A percentile compares a stretch with the other conserved stretches of the same genome.
These are phyloP conservation scores for Fomitiporia mediterranea DNA, from an alignment of 1,284 basidiomycete species.

Conservation along the genomic window DNA sequence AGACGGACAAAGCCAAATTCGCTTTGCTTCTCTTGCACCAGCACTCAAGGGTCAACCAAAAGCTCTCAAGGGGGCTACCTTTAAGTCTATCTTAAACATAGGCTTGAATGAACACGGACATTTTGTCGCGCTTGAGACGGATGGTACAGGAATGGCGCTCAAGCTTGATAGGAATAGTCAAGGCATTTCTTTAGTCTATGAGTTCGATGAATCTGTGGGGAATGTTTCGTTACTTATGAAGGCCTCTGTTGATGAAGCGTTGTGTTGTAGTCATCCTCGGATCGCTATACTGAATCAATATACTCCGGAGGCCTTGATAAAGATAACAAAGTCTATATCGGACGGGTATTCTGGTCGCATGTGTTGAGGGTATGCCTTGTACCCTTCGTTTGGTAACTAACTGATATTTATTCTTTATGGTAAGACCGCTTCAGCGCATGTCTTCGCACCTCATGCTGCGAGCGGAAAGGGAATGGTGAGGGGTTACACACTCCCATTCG, in stretches of 20 bases:
- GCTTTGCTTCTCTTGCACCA: slow-evolving; percentile 49
- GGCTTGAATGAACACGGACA: slow-evolving; percentile 44
- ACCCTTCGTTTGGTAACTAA: slow-evolving; percentile 21
- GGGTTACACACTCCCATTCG: slow-evolving; percentile 68
- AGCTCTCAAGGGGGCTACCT: slow-evolving; percentile 39
- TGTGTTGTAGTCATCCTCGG: slow-evolving; percentile 34
- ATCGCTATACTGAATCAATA: slow-evolving; percentile 41
- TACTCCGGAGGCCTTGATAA: slow-evolving; percentile 61
- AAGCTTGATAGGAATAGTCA: slow-evolving; percentile 39
- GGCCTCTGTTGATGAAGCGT: background rate
- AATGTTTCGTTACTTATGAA: slow-evolving; percentile 9
- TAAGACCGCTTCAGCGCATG: slow-evolving; percentile 49
- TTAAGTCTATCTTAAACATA: slow-evolving; percentile 50
- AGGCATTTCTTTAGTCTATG: slow-evolving; percentile 44
- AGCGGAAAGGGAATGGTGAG: slow-evolving; percentile 54
- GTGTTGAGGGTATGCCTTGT: slow-evolving; percentile 42
- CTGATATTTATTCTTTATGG: slow-evolving; percentile 7
- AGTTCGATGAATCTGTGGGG: slow-evolving; percentile 57
- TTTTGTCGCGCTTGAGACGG: slow-evolving; percentile 48
- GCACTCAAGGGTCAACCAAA: slow-evolving; percentile 46
- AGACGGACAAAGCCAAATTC: slow-evolving; percentile 39
- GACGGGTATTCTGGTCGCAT: slow-evolving; percentile 72
- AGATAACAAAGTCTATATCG: slow-evolving; percentile 56
- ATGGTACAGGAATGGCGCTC: slow-evolving; percentile 55
- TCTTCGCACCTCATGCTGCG: slow-evolving; percentile 52